Evolutionary conservation across 306 rosid genomes (phyloP), one percentile per base, ranked within the genome.

Genomic region (Casuarina glauca): DNA sequence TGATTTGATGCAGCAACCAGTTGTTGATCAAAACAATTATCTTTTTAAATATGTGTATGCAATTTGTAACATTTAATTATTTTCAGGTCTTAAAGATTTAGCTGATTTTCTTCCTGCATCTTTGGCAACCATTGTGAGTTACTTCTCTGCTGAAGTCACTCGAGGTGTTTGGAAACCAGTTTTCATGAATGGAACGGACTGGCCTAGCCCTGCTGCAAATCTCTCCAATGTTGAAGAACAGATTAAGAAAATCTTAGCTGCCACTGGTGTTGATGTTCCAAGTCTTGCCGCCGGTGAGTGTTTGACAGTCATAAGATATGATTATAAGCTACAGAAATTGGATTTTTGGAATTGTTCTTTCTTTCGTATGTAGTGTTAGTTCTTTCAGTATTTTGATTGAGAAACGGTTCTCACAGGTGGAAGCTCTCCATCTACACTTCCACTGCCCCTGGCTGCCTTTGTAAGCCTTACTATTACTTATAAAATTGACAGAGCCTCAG

Each of bases 201-300:
- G 99, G 99, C 99, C 99, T 15, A 95, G 99, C 76, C 99, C 98
- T 3, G 97, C 97, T 46, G 97, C 94, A 72, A 95, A 93, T 83
- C 87, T 95, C 70, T 84, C 83, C 74, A 83, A 88, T 53, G 99
- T 95, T 26, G 99, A 95, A 89, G 96, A 89, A 77, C 98, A 93
- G 84, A 91, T 95, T 64, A 95, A 83, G 82, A 93, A 90, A 87
- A 91, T 95, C 79, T 84, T 95, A 79, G 99, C 98, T 75, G 92
- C 93, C 45, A 95, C 99, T 51, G 99, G 99, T 78, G 97, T 95
- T 75, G 90, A 87, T 82, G 85, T 95, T 78, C 99, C 98, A 32
- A 95, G 99, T 89, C 91, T 95, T 80, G 89, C 90, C 82, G 80
- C 96, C 91, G 99, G 99, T 26, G 32, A 26, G 32, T 26, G 32